Evolutionary conservation across 73 alveolate genomes (phyloP).

Genomic region (Tetrahymena malaccensis): DNA sequence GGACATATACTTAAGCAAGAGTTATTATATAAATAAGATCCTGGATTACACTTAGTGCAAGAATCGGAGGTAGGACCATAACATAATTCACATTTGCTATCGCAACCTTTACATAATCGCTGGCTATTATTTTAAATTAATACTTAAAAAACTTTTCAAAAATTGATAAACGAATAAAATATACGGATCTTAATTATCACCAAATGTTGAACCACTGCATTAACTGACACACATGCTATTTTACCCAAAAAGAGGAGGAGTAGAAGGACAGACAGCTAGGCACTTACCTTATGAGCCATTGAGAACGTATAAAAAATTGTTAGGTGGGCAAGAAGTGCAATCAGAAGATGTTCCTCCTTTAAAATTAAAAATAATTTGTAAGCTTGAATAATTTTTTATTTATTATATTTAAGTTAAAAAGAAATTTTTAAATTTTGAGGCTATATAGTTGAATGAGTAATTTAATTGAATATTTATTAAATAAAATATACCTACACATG

Average conservation of each 20-base stretch:
- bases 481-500: background rate
- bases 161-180: no score
- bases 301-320: background rate
- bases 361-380: background rate
- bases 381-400: no score
- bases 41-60: background rate
- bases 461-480: background rate
- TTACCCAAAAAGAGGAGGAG: background rate
- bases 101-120: background rate
- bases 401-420: no score
- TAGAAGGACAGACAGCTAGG: background rate
- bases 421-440: background rate
- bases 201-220: background rate
- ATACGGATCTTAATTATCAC: background rate
- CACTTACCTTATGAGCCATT: background rate
- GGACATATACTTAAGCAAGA: background rate
- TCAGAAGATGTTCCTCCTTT: background rate
- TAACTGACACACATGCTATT: background rate
- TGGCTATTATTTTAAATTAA: background rate
- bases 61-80: background rate
- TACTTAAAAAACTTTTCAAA: no score
- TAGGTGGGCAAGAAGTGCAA: background rate
- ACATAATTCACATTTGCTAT: background rate
- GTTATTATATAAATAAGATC: background rate
- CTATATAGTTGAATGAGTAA: no score